Conservation (phyloP, 2,329 filamentous ascomycete species). For the Rhexocercosporidium sp. region DNA sequence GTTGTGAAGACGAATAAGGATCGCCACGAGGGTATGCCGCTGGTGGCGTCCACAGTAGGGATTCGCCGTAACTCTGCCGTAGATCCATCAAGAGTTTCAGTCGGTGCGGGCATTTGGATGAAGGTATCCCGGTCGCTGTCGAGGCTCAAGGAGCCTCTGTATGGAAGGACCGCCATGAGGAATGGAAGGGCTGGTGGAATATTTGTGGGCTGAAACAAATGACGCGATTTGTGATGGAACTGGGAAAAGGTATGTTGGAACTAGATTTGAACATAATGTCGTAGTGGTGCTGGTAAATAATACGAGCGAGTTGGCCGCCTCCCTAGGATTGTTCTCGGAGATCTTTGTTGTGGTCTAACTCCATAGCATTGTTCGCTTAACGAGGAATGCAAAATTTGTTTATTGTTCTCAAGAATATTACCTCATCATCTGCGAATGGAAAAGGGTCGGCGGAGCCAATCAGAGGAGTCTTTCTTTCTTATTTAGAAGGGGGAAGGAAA, state of each 20-base stretch:
- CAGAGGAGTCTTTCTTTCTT: neutral
- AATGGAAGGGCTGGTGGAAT: neutral
- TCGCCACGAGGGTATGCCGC: slow-evolving; percentile 33
- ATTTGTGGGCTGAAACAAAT: neutral
- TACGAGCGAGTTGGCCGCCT: slow-evolving; percentile 1
- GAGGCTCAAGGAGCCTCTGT: slow-evolving; percentile 16
- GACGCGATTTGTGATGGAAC: neutral
- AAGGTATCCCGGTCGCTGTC: slow-evolving; percentile 9
- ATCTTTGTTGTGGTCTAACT: neutral
- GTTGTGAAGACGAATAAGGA: slow-evolving; percentile 74
- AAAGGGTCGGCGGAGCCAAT: neutral
- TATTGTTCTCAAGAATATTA: slow-evolving; percentile 5
- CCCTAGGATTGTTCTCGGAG: slow-evolving; percentile 12
- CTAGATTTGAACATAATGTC: neutral
- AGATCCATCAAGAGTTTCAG: neutral
- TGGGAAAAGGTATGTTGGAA: neutral
- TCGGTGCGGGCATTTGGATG: slow-evolving; percentile 9
- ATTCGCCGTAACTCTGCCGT: slow-evolving; percentile 11
- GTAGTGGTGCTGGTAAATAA: slow-evolving; percentile 8
- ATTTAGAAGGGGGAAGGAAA: neutral
- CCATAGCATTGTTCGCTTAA: slow-evolving; percentile 25
- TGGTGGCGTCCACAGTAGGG: slow-evolving; percentile 1
- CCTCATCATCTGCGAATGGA: neutral
- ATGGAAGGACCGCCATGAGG: slow-evolving; percentile 1
- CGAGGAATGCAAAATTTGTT: slow-evolving; percentile 19